phyloP scores from a whole-genome alignment of 192 early-diverging fungal genomes.

The Linnemannia schmuckeri region DNA sequence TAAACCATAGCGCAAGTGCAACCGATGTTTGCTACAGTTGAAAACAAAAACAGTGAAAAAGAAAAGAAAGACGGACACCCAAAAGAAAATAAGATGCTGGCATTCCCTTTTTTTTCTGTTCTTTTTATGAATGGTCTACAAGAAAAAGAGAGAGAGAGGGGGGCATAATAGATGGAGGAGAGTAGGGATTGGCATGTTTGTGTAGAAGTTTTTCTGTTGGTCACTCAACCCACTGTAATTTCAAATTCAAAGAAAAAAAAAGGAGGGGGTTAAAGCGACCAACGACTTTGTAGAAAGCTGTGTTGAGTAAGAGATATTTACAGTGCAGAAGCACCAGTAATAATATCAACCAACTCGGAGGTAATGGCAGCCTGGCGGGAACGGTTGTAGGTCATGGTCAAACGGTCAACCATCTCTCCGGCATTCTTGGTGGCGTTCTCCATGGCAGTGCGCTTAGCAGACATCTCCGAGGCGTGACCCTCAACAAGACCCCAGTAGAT shows the following conservation, averaged over 20 bases:
- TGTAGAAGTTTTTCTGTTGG: background rate
- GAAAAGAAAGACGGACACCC: background rate
- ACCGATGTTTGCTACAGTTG: background rate
- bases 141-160: background rate
- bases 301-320: constrained; percentile 57
- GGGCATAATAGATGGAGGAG: background rate
- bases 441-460: constrained; percentile 97
- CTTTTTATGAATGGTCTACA: background rate
- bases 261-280: background rate
- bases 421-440: constrained; percentile 99
- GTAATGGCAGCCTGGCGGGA: constrained; percentile 98
- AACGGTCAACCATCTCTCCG: constrained; percentile 96
- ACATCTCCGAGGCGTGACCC: constrained; percentile 96
- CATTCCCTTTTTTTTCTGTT: background rate
- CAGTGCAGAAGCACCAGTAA: constrained; percentile 95
- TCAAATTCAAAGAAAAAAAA: background rate
- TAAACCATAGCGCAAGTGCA: too few species aligned
- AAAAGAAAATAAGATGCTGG: background rate
- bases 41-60: background rate
- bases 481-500: constrained; percentile 97
- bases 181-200: constrained; percentile 3
- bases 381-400: constrained; percentile 97
- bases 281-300: background rate
- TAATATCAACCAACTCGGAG: constrained; percentile 98
- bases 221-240: background rate